phyloP scores from a whole-genome alignment of 2,329 filamentous ascomycete genomes.

The Teratosphaeria viscida region DNA sequence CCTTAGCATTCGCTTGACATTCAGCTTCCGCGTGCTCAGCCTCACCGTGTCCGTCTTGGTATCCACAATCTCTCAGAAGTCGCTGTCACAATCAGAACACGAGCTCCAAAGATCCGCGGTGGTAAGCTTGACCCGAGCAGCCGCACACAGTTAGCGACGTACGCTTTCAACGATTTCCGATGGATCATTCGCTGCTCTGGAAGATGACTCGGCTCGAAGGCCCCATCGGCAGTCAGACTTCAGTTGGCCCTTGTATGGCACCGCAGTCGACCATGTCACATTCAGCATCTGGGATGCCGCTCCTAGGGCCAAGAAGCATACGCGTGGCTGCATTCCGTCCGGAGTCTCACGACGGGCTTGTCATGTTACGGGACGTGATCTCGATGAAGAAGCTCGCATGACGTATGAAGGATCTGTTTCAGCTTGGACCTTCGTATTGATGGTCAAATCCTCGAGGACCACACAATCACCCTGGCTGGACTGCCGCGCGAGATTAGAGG shows the following conservation, averaged over 20 bases:
- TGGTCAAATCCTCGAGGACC: background rate
- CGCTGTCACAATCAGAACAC: too few relatives aligned
- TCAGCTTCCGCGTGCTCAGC: too few relatives aligned
- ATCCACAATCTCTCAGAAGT: too few relatives aligned
- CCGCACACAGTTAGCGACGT: too few relatives aligned
- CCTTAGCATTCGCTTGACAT: background rate
- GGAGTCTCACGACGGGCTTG: background rate
- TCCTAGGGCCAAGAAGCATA: background rate
- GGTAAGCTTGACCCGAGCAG: too few relatives aligned
- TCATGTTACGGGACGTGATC: background rate
- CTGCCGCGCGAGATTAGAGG: background rate
- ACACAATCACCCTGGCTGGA: background rate
- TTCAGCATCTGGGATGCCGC: background rate
- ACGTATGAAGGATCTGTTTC: background rate
- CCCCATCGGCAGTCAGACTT: too few relatives aligned
- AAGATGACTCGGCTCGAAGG: too few relatives aligned
- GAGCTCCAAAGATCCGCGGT: too few relatives aligned
- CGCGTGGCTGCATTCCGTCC: background rate
- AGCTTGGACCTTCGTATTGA: background rate
- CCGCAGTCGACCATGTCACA: background rate
- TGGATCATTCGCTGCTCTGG: too few relatives aligned
- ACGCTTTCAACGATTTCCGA: too few relatives aligned
- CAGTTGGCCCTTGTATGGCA: background rate
- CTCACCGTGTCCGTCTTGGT: too few relatives aligned
- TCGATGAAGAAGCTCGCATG: background rate